Evolutionary conservation across 2,329 filamentous ascomycete species (phyloP), one percentile per base, ranked within the genome.

Genomic region (Parafenestella ontariensis): DNA sequence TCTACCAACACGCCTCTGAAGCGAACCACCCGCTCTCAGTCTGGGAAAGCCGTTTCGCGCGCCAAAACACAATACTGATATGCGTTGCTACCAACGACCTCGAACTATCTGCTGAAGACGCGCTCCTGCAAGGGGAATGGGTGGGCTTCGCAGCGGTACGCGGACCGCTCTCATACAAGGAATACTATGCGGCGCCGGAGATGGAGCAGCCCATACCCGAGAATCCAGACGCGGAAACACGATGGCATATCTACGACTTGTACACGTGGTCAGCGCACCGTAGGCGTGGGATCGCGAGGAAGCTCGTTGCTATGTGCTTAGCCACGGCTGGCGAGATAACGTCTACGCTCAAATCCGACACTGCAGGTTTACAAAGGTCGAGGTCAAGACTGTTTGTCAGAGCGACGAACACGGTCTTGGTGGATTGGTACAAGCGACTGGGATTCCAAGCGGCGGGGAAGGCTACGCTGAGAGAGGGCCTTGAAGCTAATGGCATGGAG

Each of bases 161-260:
- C 3, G 65, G 64, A 1, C 62, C 63, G 0, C 41, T 68, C 26
- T 46, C 42, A 1, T 55, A 56, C 24, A 42, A 54, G 5, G 52
- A 47, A 1, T 70, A 60, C 46, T 62, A 67, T n/a, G 28, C 55
- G 3, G 34, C 15, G 8, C 55, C 64, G 0, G 62, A 57, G 6
- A 58, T 56, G 34, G 42, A 46, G 1, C 59, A 64, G 11, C 50
- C 50, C 0, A 20, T 63, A 1, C 62, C 60, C 0, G 52, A 43
- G 6, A 21, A 58, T 18, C 54, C 59, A 3, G 34, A 50, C 3
- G 24, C 26, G 1, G 66, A 67, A 36, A 49, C 56, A 23, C 29
- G 60, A 23, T 66, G 60, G 63, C 62, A 69, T 23, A 10, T 63
- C 4, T 61, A 42, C 37, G 62, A 65, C 37, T 21, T 69, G 2